These are phyloP conservation scores for Tephrocybe sp. DNA, from an alignment of 768 basidiomycete species.

Conservation along the genomic window DNA sequence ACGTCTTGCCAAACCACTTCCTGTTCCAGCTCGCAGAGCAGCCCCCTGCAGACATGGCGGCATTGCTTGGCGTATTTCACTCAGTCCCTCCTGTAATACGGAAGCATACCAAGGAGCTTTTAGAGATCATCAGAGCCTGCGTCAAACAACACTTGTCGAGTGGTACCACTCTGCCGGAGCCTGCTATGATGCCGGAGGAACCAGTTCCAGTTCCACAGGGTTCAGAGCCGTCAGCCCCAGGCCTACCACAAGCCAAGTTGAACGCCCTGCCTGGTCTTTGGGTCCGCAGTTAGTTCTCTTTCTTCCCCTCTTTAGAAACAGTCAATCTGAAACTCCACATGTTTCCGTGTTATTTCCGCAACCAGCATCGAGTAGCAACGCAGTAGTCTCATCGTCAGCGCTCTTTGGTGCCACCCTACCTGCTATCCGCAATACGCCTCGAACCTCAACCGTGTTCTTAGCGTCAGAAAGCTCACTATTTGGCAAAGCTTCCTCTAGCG, in stretches of 20 bases:
- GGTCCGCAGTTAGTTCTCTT: conserved; percentile 25
- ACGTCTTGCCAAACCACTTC: conserved; percentile 73
- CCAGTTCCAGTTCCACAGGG: background rate
- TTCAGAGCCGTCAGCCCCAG: conserved; percentile 12
- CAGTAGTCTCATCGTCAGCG: conserved; percentile 22
- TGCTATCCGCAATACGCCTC: conserved; percentile 9
- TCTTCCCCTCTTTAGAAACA: background rate
- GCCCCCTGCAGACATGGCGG: conserved; percentile 64
- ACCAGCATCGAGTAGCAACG: conserved; percentile 2
- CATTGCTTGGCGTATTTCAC: conserved; percentile 58
- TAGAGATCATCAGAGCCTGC: conserved; percentile 58
- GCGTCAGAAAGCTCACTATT: conserved; percentile 48
- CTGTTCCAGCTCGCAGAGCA: conserved; percentile 74
- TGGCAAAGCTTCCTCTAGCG: conserved; percentile 27
- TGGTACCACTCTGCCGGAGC: background rate
- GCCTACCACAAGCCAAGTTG: conserved; percentile 6
- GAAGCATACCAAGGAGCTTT: conserved; percentile 60
- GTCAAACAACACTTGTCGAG: conserved; percentile 34
- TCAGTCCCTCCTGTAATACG: conserved; percentile 65
- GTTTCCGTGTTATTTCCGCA: background rate
- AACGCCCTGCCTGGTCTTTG: conserved; percentile 23
- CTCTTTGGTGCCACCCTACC: conserved; percentile 28
- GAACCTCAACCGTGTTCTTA: conserved; percentile 21
- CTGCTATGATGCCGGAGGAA: background rate
- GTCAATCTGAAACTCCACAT: conserved; percentile 12